These are phyloP conservation scores for Choricystis sp. DNA, from an alignment of 139 green algal species.

Conservation along the genomic window DNA sequence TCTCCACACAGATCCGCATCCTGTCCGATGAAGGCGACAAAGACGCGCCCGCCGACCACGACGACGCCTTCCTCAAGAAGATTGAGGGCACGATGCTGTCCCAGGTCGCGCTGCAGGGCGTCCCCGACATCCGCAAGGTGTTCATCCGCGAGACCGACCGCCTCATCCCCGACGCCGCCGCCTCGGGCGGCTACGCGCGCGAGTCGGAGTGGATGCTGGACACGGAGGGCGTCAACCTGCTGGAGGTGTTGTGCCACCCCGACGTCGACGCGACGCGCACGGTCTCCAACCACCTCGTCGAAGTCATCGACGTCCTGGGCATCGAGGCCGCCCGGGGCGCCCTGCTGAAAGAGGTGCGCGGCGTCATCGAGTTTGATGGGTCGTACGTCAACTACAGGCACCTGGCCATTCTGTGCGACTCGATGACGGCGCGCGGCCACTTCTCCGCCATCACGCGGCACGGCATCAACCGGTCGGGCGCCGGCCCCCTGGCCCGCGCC, in stretches of 20 bases:
- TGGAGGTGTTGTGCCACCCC: slow-evolving; percentile 75
- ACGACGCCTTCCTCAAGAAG: slow-evolving; percentile 63
- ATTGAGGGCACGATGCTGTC: slow-evolving; percentile 58
- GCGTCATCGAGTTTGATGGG: slow-evolving; percentile 98
- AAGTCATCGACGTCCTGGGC: slow-evolving; percentile 86
- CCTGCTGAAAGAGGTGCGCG: slow-evolving; percentile 83
- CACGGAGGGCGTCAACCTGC: slow-evolving; percentile 92
- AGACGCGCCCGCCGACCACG: slow-evolving; percentile 30
- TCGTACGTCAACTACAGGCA: slow-evolving; percentile 97
- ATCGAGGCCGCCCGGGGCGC: slow-evolving; percentile 83
- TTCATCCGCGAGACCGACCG: slow-evolving; percentile 77
- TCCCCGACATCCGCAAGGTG: slow-evolving; percentile 80
- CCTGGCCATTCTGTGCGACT: slow-evolving; percentile 76
- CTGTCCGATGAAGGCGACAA: slow-evolving; percentile 14
- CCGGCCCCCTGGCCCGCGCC: slow-evolving; percentile 77
- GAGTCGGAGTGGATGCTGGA: slow-evolving; percentile 92
- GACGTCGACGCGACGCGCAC: slow-evolving; percentile 81
- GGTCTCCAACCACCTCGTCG: slow-evolving; percentile 76
- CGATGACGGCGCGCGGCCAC: slow-evolving; percentile 79
- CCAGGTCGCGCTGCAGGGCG: slow-evolving; percentile 44
- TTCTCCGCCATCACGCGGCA: slow-evolving; percentile 98
- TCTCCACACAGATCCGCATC: slow-evolving; percentile 19
- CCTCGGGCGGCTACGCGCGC: slow-evolving; percentile 28
- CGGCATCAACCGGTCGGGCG: slow-evolving; percentile 94
- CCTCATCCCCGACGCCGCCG: slow-evolving; percentile 20